phyloP scores from a whole-genome alignment of 2,329 filamentous ascomycete genomes.

The Sporothrix globosa region DNA sequence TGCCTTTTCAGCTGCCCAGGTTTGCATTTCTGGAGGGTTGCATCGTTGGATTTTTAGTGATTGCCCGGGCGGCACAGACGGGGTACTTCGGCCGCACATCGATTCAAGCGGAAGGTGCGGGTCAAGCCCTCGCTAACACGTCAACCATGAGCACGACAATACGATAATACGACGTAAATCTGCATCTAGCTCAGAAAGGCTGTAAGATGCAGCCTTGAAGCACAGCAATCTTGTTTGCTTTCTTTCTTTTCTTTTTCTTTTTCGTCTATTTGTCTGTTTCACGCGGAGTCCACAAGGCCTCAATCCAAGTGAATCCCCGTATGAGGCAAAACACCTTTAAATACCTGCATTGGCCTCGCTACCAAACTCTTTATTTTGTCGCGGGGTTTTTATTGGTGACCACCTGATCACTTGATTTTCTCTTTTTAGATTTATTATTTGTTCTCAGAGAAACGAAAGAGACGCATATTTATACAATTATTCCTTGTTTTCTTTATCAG shows the following conservation, averaged over 20 bases:
- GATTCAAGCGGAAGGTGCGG: neutral
- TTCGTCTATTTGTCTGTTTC: neutral
- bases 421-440: too few relatives aligned
- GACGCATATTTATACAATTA: too few relatives aligned
- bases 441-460: too few relatives aligned
- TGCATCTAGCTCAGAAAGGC: neutral
- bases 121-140: neutral
- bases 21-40: neutral
- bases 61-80: neutral
- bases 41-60: neutral
- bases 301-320: constrained; percentile 5
- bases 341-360: too few relatives aligned
- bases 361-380: too few relatives aligned
- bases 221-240: neutral
- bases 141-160: neutral
- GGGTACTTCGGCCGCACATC: too few relatives aligned
- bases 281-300: too few relatives aligned
- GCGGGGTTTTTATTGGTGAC: too few relatives aligned
- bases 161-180: neutral
- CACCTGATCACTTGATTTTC: too few relatives aligned
- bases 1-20: constrained; percentile 7
- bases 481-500: too few relatives aligned
- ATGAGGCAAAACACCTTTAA: neutral
- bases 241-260: neutral
- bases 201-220: neutral